Conservation (phyloP, 2,329 filamentous ascomycete species). For the Pyrenophora tritici-repentis region DNA sequence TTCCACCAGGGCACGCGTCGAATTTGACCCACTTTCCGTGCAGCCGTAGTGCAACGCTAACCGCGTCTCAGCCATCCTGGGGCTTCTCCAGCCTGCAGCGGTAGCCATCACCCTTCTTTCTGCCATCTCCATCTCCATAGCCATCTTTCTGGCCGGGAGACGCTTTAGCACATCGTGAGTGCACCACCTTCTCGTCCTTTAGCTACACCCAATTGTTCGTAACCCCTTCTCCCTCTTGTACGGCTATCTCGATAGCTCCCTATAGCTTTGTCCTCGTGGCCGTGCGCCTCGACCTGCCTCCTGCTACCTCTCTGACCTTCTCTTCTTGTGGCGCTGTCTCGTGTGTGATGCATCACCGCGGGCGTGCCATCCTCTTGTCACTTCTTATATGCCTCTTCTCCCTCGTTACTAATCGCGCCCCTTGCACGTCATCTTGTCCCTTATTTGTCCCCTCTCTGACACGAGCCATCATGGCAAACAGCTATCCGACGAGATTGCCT, state of each 20-base stretch:
- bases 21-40: constrained; percentile 30
- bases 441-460: constrained; percentile 48
- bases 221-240: constrained; percentile 30
- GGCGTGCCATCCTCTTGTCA: constrained; percentile 36
- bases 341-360: constrained; percentile 42
- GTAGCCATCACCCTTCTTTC: constrained; percentile 30
- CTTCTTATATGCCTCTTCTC: constrained; percentile 21
- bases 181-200: constrained; percentile 39
- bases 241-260: constrained; percentile 40
- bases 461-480: constrained; percentile 51
- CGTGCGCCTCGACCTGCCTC: constrained; percentile 36
- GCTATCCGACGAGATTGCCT: constrained; percentile 41
- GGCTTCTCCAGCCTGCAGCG: constrained; percentile 23
- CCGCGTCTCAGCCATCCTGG: constrained; percentile 25
- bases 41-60: constrained; percentile 21
- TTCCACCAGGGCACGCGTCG: constrained; percentile 20
- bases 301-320: constrained; percentile 38
- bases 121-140: constrained; percentile 31
- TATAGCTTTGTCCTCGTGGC: constrained; percentile 40
- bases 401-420: constrained; percentile 35
- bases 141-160: constrained; percentile 26
- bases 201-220: constrained; percentile 36
- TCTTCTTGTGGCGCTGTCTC: constrained; percentile 37
- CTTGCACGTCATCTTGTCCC: constrained; percentile 35
- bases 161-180: constrained; percentile 48